Percentiles rank a stretch among this genome's conserved stretches.
These are phyloP conservation scores for Mesembryanthemum crystallinum DNA, from an alignment of 148 eudicot genomes.

Conservation along the genomic window DNA sequence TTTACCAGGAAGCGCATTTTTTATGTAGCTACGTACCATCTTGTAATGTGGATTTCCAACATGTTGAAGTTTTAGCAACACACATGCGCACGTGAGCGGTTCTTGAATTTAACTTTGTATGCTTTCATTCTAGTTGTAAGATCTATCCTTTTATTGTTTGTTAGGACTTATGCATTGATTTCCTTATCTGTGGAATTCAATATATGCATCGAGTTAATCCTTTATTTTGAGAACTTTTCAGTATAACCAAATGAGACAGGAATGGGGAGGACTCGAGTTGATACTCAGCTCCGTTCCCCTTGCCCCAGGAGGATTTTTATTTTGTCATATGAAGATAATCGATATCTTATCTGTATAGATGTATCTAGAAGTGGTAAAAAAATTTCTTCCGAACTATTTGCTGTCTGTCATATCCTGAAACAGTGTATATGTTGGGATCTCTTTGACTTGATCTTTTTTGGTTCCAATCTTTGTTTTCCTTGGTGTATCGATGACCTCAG, in stretches of 20 bases:
- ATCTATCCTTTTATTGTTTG: neutral
- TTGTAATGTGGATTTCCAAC: neutral
- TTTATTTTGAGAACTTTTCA: neutral
- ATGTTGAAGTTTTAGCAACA: neutral
- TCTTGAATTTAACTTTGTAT: neutral
- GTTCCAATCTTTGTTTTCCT: neutral
- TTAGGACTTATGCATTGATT: neutral
- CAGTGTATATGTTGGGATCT: neutral
- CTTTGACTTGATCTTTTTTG: conserved; percentile 2
- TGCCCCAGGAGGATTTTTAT: neutral
- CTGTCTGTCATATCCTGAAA: neutral
- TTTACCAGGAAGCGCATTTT: neutral
- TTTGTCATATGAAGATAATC: neutral
- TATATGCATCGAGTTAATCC: neutral
- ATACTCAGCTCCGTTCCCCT: neutral
- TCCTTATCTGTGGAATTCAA: neutral
- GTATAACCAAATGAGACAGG: too few species aligned
- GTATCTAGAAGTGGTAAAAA: neutral
- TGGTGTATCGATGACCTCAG: neutral
- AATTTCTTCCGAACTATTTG: neutral
- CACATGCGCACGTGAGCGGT: neutral
- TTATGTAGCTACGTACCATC: neutral
- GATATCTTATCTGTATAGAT: neutral
- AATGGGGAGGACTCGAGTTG: neutral
- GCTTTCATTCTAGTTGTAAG: neutral